Conservation (phyloP, 2,329 filamentous ascomycete species). For the Exophiala sp. region DNA sequence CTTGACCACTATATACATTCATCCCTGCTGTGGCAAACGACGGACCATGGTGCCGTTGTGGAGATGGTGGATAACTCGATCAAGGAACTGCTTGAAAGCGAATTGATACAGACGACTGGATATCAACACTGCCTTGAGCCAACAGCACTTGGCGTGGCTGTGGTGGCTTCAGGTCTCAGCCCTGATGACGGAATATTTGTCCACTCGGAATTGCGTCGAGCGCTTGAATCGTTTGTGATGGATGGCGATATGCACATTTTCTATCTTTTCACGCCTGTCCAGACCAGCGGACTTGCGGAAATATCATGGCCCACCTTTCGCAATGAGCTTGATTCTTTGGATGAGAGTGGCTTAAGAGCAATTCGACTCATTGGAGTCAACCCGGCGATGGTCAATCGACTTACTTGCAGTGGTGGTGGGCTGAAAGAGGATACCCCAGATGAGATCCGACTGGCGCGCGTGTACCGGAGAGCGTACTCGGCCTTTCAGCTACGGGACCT, state of each 20-base stretch:
- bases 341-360: constrained; percentile 65
- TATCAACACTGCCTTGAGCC: constrained; percentile 39
- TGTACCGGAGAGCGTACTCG: constrained; percentile 68
- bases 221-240: constrained; percentile 68
- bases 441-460: constrained; percentile 55
- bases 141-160: constrained; percentile 62
- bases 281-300: constrained; percentile 44
- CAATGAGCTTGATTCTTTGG: constrained; percentile 62
- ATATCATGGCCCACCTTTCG: constrained; percentile 70
- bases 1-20: constrained; percentile 63
- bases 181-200: constrained; percentile 71
- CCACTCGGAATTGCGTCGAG: constrained; percentile 60
- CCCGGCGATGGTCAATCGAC: constrained; percentile 58
- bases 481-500: constrained; percentile 72
- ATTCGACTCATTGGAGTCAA: constrained; percentile 63
- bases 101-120: constrained; percentile 50
- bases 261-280: constrained; percentile 70
- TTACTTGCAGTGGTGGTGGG: constrained; percentile 57
- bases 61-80: constrained; percentile 55
- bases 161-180: constrained; percentile 65
- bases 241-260: constrained; percentile 75
- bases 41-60: constrained; percentile 45
- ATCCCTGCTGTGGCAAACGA: constrained; percentile 59
- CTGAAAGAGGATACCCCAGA: constrained; percentile 58
- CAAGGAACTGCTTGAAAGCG: constrained; percentile 50